Base-by-base conservation (phyloP, 306 rosid species). In the Trichosanthes cucumerina region DNA sequence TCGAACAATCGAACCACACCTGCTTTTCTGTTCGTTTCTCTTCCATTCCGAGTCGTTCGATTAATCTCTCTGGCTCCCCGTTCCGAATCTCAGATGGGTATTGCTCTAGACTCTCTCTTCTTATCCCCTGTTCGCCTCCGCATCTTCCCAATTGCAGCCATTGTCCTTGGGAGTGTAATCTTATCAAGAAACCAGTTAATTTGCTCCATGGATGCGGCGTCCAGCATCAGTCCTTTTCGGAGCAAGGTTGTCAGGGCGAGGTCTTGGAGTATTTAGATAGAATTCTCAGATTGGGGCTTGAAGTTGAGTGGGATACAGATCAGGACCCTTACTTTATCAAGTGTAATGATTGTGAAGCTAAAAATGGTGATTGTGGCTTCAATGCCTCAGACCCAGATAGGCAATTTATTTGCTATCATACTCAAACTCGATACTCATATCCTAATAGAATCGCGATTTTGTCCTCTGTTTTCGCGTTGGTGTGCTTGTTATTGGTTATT, bases 91-190 rank as follows among this genome's bases (percentile, higher is more conserved):
- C 93, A 1, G 92, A 91, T 38, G 82, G 86, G 21, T 76, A 85
- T 1, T 95, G 99, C 7, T 83, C 95, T 3, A 86, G 97, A 13
- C 90, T 95, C 71, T 80, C 89, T 9, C 38, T 79, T 39, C 96
- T 95, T 60, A 78, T 72, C 6, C 90, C 97, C 13, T 95, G 99
- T 47, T 77, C 88, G 18, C 89, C 88, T 5, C 93, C 88, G 0
- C 15, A 79, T 9, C 86, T 88, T 0, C 88, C 97, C 0, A 80
- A 88, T 52, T 92, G 99, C 66, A 83, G 87, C 81, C 90, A 70
- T 18, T 95, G 97, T 33, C 89, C 95, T 0, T 91, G 90, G 89
- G 86, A 95, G 73, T 95, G 99, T 82, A 82, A 79, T 70, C 91
- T 95, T 80, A 84, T 90, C 38, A 82, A 92, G 23, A 87, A 59